Conservation (phyloP, 805 yeast species). For the Candida broadrunensis region DNA sequence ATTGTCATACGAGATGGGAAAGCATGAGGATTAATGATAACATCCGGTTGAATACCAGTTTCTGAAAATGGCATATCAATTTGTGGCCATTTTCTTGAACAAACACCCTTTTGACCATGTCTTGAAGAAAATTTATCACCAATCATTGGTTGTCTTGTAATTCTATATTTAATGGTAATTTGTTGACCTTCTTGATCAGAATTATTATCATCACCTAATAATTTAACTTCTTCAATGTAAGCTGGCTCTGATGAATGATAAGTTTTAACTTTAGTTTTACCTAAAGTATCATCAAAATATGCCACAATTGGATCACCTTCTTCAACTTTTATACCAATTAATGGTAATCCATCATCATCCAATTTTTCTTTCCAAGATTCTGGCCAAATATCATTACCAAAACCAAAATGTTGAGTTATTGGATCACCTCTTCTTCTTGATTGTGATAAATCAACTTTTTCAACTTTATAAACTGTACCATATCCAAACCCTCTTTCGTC, state of each 20-base stretch:
- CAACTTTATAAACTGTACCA: slow-evolving; percentile 94
- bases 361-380: slow-evolving; percentile 82
- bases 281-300: slow-evolving; percentile 83
- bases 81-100: slow-evolving; percentile 97
- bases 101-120: slow-evolving; percentile 98
- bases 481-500: slow-evolving; percentile 98
- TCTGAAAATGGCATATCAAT: slow-evolving; percentile 97
- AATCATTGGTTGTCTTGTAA: slow-evolving; percentile 88
- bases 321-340: slow-evolving; percentile 80
- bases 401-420: slow-evolving; percentile 89
- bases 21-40: slow-evolving; percentile 97
- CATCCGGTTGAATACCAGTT: slow-evolving; percentile 95
- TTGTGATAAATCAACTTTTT: slow-evolving; percentile 77
- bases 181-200: slow-evolving; percentile 78
- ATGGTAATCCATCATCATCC: slow-evolving; percentile 91
- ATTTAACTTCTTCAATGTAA: slow-evolving; percentile 90
- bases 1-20: slow-evolving; percentile 99
- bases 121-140: slow-evolving; percentile 98
- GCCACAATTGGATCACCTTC: slow-evolving; percentile 97
- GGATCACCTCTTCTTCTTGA: slow-evolving; percentile 91
- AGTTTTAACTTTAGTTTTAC: slow-evolving; percentile 87
- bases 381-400: slow-evolving; percentile 93
- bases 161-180: slow-evolving; percentile 83
- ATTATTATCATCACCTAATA: slow-evolving; percentile 72
- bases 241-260: slow-evolving; percentile 95